These are phyloP conservation scores for Erigeron philadelphicus DNA, from an alignment of 140 eudicot genomes.

Conservation along the genomic window DNA sequence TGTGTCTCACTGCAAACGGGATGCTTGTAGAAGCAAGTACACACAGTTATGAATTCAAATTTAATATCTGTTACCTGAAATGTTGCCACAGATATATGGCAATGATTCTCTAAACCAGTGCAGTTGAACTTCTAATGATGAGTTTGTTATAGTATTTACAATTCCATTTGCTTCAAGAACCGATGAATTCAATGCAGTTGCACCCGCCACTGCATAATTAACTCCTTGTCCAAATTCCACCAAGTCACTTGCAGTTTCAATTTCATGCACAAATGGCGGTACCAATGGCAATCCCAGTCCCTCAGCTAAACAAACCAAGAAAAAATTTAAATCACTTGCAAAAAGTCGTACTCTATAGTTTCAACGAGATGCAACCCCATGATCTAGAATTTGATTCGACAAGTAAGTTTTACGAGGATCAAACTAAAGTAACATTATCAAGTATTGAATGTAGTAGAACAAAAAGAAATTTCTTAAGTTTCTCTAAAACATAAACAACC, in stretches of 20 bases:
- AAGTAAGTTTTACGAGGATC: no score
- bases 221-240: constrained; percentile 35
- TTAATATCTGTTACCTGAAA: constrained; percentile 9
- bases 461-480: no score
- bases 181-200: constrained; percentile 38
- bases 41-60: neutral
- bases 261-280: constrained; percentile 15
- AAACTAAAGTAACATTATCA: no score
- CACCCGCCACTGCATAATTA: constrained; percentile 69
- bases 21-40: neutral
- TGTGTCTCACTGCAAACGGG: no score
- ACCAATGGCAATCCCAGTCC: constrained; percentile 48
- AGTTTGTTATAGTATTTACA: constrained; percentile 24
- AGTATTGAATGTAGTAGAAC: no score
- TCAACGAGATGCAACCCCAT: no score
- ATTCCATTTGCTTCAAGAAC: constrained; percentile 38
- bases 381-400: no score
- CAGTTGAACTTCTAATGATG: constrained; percentile 42
- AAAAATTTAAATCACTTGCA: neutral
- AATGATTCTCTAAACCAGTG: constrained; percentile 47
- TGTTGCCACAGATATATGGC: constrained; percentile 27
- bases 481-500: no score
- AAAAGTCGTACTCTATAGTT: no score
- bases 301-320: constrained; percentile 39
- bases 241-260: neutral